phyloP scores from a whole-genome alignment of 1,284 basidiomycete species.

The Leccinum pachyderme region DNA sequence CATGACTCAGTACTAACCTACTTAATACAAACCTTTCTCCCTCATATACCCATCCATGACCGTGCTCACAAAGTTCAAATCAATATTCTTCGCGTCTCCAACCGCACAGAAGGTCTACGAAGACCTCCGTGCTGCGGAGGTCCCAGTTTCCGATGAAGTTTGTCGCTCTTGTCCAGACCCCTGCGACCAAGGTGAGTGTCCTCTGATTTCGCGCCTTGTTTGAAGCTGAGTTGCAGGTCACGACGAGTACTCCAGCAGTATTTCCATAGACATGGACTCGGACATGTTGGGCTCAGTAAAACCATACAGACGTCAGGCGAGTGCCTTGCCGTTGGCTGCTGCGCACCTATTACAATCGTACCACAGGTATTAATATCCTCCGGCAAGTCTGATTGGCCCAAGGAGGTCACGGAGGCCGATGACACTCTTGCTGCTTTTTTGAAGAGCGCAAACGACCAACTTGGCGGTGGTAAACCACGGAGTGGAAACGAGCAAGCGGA shows the following conservation, averaged over 20 bases:
- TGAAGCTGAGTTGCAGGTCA: constrained; percentile 48
- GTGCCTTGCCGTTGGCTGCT: constrained; percentile 15
- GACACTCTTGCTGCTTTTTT: constrained; percentile 70
- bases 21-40: too few species aligned
- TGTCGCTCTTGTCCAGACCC: constrained; percentile 79
- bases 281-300: constrained; percentile 82
- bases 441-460: constrained; percentile 35
- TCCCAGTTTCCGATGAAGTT: constrained; percentile 69
- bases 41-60: constrained; percentile 23
- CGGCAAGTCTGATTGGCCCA: constrained; percentile 83
- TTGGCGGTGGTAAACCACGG: constrained; percentile 23
- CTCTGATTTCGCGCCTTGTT: neutral
- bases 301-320: constrained; percentile 76
- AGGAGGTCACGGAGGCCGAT: constrained; percentile 66
- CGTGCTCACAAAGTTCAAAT: constrained; percentile 33
- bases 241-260: constrained; percentile 66
- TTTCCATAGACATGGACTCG: constrained; percentile 75
- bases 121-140: constrained; percentile 47
- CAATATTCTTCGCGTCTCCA: constrained; percentile 15
- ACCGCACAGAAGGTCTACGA: constrained; percentile 37
- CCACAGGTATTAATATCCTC: constrained; percentile 81
- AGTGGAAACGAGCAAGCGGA: constrained; percentile 17
- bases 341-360: neutral
- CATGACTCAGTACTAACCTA: neutral
- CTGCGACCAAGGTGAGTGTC: constrained; percentile 61